Evolutionary conservation across 306 rosid genomes (phyloP).

Genomic region (Casuarina cunninghamiana): DNA sequence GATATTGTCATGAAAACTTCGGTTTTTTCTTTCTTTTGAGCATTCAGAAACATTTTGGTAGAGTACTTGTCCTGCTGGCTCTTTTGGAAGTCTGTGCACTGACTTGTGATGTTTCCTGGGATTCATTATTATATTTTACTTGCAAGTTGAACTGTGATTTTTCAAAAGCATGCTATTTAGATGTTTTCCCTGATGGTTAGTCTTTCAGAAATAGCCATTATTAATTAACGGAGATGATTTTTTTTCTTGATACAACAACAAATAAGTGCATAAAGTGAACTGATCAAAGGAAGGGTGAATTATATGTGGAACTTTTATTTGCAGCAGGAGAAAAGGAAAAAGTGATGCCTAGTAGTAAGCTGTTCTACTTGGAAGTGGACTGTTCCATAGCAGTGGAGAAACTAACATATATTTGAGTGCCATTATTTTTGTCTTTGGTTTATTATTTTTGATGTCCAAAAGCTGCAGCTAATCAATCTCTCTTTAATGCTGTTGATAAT

Average conservation of each 20-base stretch:
- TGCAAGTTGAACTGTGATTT: background rate
- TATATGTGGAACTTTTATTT: background rate
- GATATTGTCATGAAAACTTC: background rate
- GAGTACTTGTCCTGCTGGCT: background rate
- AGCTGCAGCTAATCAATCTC: conserved; percentile 2
- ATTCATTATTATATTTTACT: background rate
- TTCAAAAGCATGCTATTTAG: background rate
- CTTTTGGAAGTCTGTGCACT: background rate
- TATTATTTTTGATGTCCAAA: background rate
- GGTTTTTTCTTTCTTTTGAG: background rate
- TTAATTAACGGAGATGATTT: background rate
- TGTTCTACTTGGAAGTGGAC: background rate
- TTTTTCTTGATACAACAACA: background rate
- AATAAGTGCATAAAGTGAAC: background rate
- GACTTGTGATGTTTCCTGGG: background rate
- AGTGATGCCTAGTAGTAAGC: background rate
- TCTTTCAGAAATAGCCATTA: background rate
- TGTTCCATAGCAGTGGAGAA: background rate
- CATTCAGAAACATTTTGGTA: background rate
- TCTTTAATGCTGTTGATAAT: background rate
- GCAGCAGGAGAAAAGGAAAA: background rate
- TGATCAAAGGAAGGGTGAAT: background rate
- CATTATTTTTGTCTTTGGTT: background rate
- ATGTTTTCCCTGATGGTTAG: background rate
- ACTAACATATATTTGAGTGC: background rate